Base-by-base conservation (phyloP, 805 yeast genomes). In the Wickerhamiella siamensis region DNA sequence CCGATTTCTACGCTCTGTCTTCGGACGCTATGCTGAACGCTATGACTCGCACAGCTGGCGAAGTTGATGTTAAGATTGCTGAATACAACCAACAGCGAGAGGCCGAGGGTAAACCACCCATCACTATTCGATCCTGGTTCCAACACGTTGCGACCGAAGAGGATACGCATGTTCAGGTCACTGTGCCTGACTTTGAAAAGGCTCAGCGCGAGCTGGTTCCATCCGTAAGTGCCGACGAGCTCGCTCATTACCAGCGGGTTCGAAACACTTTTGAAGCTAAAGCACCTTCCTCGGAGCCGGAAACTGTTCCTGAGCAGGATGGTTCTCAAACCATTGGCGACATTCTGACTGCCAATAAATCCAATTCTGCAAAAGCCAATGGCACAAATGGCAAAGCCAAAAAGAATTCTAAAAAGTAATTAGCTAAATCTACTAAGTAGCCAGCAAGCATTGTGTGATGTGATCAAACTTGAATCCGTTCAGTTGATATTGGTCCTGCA, bases 1-100 rank as follows among this genome's bases (percentile, higher is more conserved):
- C 98, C 3, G 98, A 91, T 59, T 88, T 91, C 62, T 91, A 91
- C 60, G 98, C 97, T 0, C 64, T 91, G 45, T 84, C 96, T 56
- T 81, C 94, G 0, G 97, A 91, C 60, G 83, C 97, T 0, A 84
- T 88, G 91, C 69, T 88, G 51, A 84, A 84, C 59, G 95, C 97
- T 2, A 88, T 91, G 96, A 82, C 91, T 1, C 66, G 97, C 50
- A 76, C 79, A 0, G 95, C 97, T 1, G 67, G 67, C 6, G 74
- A 70, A 29, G 84, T 81, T 14, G 97, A 91, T 53, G 52, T 48
- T 1, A 79, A 78, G 54, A 70, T 87, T 27, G 62, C 64, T 29
- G 46, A 51, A 21, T 75, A 67, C 50, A 84, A 82, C 54, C 53
- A 46, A 4, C 53, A 52, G 3, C 66, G 67, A 4, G 56, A 57